These are phyloP conservation scores for Caryopteris hybrid DNA, from an alignment of 305 asterid species.

Conservation along the genomic window DNA sequence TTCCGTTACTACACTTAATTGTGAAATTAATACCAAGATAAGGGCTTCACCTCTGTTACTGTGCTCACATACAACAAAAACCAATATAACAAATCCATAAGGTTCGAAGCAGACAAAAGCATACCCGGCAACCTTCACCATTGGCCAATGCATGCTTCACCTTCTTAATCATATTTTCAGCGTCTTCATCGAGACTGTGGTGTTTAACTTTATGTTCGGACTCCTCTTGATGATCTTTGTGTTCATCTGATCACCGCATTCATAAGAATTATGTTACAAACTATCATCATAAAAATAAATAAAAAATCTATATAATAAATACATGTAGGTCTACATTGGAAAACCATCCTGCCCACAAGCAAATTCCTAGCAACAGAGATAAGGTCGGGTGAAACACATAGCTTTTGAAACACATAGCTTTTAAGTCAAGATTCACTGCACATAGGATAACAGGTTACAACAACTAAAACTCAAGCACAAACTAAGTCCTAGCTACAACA, in stretches of 20 bases:
- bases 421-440: constrained; percentile 6
- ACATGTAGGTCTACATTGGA: constrained; percentile 5
- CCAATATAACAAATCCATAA: not conserved
- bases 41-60: not conserved
- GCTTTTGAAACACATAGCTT: too few relatives aligned
- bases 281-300: not conserved
- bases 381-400: not conserved
- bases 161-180: constrained; percentile 72
- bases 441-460: not conserved
- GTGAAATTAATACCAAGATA: constrained; percentile 4
- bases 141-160: constrained; percentile 83
- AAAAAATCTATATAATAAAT: not conserved
- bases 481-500: not conserved
- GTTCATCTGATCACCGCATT: constrained; percentile 48
- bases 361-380: not conserved
- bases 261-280: constrained; percentile 20
- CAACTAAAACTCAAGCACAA: not conserved
- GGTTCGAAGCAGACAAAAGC: constrained; percentile 21
- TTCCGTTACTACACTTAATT: constrained; percentile 2
- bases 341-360: not conserved
- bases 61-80: not conserved
- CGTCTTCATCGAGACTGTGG: constrained; percentile 78
- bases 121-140: constrained; percentile 97
- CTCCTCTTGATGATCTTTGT: constrained; percentile 68
- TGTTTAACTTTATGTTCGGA: constrained; percentile 52